Evolutionary conservation across 306 rosid genomes (phyloP), one percentile per base, ranked within the genome.

Genomic region (Trifolium pratense): DNA sequence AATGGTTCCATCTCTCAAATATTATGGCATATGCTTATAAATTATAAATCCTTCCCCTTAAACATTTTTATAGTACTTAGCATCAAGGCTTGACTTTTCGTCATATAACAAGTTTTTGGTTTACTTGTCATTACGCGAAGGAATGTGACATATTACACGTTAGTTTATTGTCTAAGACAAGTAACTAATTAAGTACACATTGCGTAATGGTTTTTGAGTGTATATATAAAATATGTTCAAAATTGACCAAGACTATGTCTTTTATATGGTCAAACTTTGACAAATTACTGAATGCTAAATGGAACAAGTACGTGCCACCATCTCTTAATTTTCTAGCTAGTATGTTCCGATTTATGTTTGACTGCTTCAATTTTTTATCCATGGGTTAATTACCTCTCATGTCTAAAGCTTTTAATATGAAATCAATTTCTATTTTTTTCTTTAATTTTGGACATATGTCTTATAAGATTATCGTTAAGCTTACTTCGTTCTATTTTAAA

Each of bases 1-100:
- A 46, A 13, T 9, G 79, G 15, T 10, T 77, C 57, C 85, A 81
- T 77, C 26, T 76, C n/a, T 6, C 17, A 53, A 29, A 52, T 40
- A 39, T 0, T 9, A 25, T 20, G 3, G 18, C 7, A 12, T 9
- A 9, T 56, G 16, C 9, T 21, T 23, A 56, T 3, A 48, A 48
- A 36, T 57, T 14, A 39, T 56, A 55, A 59, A 31, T 68, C 70
- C 5, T 46, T 1, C 63, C 10, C 9, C 29, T 45, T 9, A 16
- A 45, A 66, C 9, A 18, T 13, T 77, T 77, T 68, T 68, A 76
- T 77, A 68, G 20, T 17, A 18, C 17, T 34, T 25, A 5, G 1
- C 5, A 69, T 59, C 3, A 36, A 9, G 29, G 58, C 12, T 29
- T 18, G 49, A 63, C 42, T 70, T 36, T 49, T 49, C 26, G 0